phyloP scores from a whole-genome alignment of 805 yeast genomes.

The Sugiyamaella lignohabitans region DNA sequence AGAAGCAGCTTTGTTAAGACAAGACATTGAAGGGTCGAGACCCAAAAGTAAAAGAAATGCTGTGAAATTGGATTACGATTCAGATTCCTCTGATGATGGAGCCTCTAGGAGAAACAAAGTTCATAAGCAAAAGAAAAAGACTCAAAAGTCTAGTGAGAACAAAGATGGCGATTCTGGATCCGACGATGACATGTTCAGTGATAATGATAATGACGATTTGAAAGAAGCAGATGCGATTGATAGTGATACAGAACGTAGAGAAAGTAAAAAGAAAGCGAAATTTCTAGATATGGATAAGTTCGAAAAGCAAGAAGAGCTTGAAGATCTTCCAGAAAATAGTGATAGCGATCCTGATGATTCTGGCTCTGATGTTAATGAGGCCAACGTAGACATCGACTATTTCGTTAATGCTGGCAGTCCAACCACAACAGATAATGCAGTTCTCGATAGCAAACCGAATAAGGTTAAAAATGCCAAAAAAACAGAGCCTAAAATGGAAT shows the following conservation, averaged over 20 bases:
- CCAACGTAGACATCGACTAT: constrained; percentile 18
- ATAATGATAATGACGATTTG: constrained; percentile 18
- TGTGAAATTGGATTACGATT: constrained; percentile 18
- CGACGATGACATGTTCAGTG: constrained; percentile 28
- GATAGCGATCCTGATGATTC: constrained; percentile 22
- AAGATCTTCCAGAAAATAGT: constrained; percentile 23
- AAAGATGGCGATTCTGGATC: constrained; percentile 31
- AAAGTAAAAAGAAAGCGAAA: constrained; percentile 20
- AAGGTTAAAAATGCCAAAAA: constrained; percentile 12
- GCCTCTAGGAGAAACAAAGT: constrained; percentile 15
- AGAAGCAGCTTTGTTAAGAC: constrained; percentile 18
- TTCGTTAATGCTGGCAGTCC: constrained; percentile 16
- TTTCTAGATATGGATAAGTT: constrained; percentile 36
- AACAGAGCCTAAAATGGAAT: constrained; percentile 45
- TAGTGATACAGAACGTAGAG: constrained; percentile 3
- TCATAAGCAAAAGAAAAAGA: constrained; percentile 7
- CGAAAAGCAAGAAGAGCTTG: constrained; percentile 25
- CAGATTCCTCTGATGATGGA: constrained; percentile 25
- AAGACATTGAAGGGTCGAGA: constrained; percentile 20
- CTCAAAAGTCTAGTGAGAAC: constrained; percentile 15
- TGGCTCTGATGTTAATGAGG: constrained; percentile 15
- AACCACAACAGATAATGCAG: constrained; percentile 7
- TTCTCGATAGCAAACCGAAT: constrained; percentile 9
- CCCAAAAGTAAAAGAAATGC: constrained; percentile 7
- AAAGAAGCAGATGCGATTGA: constrained; percentile 15